Base-by-base conservation (phyloP, 73 alveolate species). In the Paramecium bursaria region DNA sequence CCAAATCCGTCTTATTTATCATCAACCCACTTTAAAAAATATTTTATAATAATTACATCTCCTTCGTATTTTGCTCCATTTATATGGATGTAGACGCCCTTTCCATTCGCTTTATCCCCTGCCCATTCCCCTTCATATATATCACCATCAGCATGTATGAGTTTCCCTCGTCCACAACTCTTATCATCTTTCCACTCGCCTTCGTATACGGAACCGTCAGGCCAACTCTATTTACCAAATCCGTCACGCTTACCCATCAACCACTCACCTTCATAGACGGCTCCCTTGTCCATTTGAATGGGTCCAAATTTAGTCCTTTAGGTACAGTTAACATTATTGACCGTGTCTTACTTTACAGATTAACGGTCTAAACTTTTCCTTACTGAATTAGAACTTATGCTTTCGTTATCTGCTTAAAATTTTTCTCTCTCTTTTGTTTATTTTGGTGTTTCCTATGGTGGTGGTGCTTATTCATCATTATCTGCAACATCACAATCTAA, bases 51-150 rank as follows among this genome's bases (percentile, higher is more conserved):
- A 30, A 74, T 79, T 86, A 88, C 89, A 60, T 85, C 86, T 35
- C 96, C 96, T 47, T 87, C 90, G 74, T 87, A 91, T 26, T 49
- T 48, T 17, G 87, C 94, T 0, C 94, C 94, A 60, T 80, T 87
- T 19, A 74, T 39, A 52, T 88, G 89, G 30, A 44, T 85, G 75
- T 91, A 91, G 5, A 50, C 85, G 3, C 96, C 96, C 50, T 74
- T 88, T 26, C 94, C 96, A 91, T 86, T 87, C 22, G 91, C 91
- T 87, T 74, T 74, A 74, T 91, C 91, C 54, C 80, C 75, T 44
- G 48, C 33, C 87, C 88, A 91, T 52, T 87, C 86, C 26, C 96
- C 96, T 75, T 88, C 91, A 31, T 75, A 75, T 50, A 75, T 51
- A 29, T 75, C 88, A 5, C 88, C 88, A 51, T 75, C 88, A 14